Conservation (phyloP, 768 basidiomycete genomes). For the Hygrophorus pudorinus region DNA sequence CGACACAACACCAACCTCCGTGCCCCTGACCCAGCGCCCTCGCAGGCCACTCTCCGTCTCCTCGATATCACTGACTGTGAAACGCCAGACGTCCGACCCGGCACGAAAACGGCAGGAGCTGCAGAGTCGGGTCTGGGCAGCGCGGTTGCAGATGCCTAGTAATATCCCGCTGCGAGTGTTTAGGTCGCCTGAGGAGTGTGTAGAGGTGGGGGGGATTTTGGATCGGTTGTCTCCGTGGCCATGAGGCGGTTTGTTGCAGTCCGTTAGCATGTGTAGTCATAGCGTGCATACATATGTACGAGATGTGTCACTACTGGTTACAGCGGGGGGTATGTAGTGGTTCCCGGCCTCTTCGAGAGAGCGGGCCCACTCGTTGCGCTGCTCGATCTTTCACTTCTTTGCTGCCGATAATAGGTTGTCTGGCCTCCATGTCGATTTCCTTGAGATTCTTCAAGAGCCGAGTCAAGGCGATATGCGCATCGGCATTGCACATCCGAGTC, state of each 20-base stretch:
- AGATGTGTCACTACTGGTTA: background rate
- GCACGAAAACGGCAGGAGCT: slow-evolving; percentile 49
- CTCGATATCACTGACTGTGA: background rate
- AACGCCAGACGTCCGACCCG: slow-evolving; percentile 24
- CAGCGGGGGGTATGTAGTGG: slow-evolving; percentile 11
- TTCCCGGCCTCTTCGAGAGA: too few relatives aligned
- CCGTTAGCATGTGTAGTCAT: too few relatives aligned
- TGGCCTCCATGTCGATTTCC: slow-evolving; percentile 6
- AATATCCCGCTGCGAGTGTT: slow-evolving; percentile 58
- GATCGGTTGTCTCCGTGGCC: too few relatives aligned
- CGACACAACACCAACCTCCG: background rate
- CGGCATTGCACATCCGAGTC: slow-evolving; percentile 47
- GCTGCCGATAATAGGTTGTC: too few relatives aligned
- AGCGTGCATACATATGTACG: too few relatives aligned
- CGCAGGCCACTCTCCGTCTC: slow-evolving; percentile 1
- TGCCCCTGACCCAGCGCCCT: slow-evolving; percentile 1
- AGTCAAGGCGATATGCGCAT: slow-evolving; percentile 38
- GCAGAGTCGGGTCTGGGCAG: slow-evolving; percentile 55
- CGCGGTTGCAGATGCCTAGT: slow-evolving; percentile 47
- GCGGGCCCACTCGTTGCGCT: too few relatives aligned
- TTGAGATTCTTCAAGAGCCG: slow-evolving; percentile 33
- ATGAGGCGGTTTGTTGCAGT: too few relatives aligned
- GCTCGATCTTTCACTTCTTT: too few relatives aligned
- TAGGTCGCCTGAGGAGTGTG: slow-evolving; percentile 57
- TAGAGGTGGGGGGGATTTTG: slow-evolving; percentile 44